phyloP scores from a whole-genome alignment of 2,329 filamentous ascomycete species.

The Neurospora sp. region DNA sequence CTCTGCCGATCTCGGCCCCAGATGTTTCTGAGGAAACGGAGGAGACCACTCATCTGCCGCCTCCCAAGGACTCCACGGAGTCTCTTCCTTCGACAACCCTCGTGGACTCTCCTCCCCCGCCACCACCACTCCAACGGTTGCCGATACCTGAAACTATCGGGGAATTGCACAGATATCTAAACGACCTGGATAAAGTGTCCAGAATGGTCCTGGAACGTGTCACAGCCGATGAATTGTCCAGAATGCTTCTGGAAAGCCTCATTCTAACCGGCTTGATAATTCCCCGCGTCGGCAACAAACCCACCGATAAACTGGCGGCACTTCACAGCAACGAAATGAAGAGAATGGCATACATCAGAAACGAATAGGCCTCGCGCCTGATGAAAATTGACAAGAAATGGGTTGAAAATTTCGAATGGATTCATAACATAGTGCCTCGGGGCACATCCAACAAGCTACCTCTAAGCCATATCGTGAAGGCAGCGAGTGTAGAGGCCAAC shows the following conservation, averaged over 20 bases:
- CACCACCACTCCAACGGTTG: neutral
- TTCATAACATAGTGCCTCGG: neutral
- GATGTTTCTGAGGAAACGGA: neutral
- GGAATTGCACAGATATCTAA: neutral
- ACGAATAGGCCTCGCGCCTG: neutral
- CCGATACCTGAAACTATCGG: neutral
- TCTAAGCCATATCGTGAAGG: neutral
- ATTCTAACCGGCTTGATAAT: neutral
- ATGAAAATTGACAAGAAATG: neutral
- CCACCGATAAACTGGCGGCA: neutral
- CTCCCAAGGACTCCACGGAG: neutral
- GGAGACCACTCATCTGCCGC: neutral
- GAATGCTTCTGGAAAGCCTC: too few species aligned
- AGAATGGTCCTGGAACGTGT: too few species aligned
- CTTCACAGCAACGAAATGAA: too few species aligned
- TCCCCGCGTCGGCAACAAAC: neutral
- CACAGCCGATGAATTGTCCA: too few species aligned
- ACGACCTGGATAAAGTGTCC: neutral
- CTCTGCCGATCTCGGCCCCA: too few species aligned
- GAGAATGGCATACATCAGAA: neutral
- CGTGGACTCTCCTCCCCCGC: neutral
- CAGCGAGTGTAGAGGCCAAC: neutral
- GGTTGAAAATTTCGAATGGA: neutral
- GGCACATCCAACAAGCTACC: neutral
- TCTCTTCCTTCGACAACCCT: neutral